Conservation (phyloP, 1,284 basidiomycete genomes). For the Prillingera fragicola region DNA sequence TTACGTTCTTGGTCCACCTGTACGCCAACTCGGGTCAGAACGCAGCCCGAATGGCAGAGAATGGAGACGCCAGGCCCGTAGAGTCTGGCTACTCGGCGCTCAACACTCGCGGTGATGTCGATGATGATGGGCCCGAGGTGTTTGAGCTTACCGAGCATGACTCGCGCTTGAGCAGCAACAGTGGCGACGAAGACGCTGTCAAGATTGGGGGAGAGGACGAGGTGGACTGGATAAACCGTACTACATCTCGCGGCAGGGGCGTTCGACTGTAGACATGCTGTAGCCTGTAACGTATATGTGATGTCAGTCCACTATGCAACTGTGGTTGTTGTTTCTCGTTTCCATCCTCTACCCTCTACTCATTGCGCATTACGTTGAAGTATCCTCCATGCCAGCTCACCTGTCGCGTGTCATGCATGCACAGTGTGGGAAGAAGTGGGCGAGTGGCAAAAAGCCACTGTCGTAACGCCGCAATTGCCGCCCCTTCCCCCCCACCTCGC, state of each 20-base stretch:
- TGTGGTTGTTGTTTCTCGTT: neutral
- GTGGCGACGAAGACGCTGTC: slow-evolving; percentile 29
- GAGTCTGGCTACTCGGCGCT: slow-evolving; percentile 35
- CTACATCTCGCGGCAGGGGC: neutral
- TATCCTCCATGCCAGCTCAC: no score
- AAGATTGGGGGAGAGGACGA: slow-evolving; percentile 30
- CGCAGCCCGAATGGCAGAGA: slow-evolving; percentile 30
- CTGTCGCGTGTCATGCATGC: no score
- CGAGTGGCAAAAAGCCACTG: no score
- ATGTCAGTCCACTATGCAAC: neutral
- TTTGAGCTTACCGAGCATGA: slow-evolving; percentile 41
- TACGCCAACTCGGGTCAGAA: slow-evolving; percentile 61
- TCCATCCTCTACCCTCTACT: no score
- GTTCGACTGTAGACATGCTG: neutral
- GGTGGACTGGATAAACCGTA: slow-evolving; percentile 19
- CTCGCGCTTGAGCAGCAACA: slow-evolving; percentile 5
- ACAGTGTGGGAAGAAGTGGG: no score
- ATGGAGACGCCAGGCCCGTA: slow-evolving; percentile 1
- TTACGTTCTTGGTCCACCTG: slow-evolving; percentile 57
- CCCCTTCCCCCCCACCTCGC: no score
- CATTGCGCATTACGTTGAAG: no score
- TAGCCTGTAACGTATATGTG: neutral
- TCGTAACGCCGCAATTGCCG: no score
- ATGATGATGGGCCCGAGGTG: slow-evolving; percentile 35
- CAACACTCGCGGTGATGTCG: slow-evolving; percentile 4